These are phyloP conservation scores for Somion occarium DNA, from an alignment of 1,284 basidiomycete genomes.

Conservation along the genomic window DNA sequence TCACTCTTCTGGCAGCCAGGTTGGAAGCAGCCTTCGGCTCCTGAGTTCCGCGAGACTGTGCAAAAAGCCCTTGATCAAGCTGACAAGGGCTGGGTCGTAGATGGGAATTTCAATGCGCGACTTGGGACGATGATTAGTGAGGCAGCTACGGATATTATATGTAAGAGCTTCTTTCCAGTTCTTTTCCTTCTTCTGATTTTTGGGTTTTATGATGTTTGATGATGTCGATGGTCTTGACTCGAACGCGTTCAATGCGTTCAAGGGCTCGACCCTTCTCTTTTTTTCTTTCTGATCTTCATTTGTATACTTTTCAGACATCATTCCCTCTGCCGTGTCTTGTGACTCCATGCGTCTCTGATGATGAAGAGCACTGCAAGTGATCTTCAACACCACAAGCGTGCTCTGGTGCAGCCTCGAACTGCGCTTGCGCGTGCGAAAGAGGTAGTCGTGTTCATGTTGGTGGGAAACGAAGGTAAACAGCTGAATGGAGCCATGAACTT, in stretches of 20 bases:
- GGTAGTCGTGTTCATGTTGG: neutral
- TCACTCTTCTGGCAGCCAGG: conserved; percentile 22
- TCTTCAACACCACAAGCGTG: neutral
- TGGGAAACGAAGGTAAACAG: neutral
- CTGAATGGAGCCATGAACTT: neutral
- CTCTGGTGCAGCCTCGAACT: neutral
- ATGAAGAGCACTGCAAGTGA: neutral
- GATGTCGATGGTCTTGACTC: too few relatives aligned
- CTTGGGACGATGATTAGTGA: conserved; percentile 29
- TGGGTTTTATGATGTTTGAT: neutral
- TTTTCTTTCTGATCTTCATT: neutral
- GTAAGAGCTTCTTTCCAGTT: conserved; percentile 31
- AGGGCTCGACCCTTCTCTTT: neutral
- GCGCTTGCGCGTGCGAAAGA: neutral
- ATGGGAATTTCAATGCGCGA: conserved; percentile 20
- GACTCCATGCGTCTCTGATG: neutral
- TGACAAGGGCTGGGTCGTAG: conserved; percentile 24
- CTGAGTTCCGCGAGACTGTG: conserved; percentile 19
- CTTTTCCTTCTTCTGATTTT: neutral
- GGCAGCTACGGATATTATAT: conserved; percentile 53
- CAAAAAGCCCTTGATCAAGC: conserved; percentile 13
- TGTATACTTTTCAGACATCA: neutral
- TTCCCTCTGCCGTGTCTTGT: neutral
- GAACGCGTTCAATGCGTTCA: too few relatives aligned
- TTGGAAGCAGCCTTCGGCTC: conserved; percentile 16